phyloP scores from a whole-genome alignment of 495 filamentous ascomycete species.

The Daldinia loculata region DNA sequence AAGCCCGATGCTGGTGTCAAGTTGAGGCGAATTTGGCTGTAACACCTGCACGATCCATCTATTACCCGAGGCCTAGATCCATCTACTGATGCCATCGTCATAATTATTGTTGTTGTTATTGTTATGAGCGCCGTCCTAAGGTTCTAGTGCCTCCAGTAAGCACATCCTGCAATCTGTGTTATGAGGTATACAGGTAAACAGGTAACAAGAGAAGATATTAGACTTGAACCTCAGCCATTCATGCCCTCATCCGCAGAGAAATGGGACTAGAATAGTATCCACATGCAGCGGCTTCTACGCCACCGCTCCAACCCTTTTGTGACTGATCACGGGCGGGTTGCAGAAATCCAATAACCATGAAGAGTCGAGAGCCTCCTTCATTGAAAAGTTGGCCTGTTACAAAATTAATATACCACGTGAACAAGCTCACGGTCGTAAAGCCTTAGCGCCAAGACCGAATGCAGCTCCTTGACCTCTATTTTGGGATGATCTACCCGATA shows the following conservation, averaged over 20 bases:
- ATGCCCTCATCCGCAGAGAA: conserved; percentile 8
- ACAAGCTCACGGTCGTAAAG: conserved; percentile 25
- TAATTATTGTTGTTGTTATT: conserved; percentile 3
- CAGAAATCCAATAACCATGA: conserved; percentile 27
- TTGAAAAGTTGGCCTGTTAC: conserved; percentile 22
- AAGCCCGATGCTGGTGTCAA: conserved; percentile 27
- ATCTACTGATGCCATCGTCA: conserved; percentile 28
- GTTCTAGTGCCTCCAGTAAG: neutral
- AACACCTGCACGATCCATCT: conserved; percentile 31
- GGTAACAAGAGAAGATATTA: neutral
- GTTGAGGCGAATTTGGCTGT: conserved; percentile 39
- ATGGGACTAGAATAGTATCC: conserved; percentile 15
- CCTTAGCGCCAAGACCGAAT: conserved; percentile 32
- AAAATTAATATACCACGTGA: conserved; percentile 41
- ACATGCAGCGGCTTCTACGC: conserved; percentile 32
- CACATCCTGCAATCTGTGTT: neutral
- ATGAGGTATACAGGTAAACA: neutral
- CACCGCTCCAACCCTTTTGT: conserved; percentile 26
- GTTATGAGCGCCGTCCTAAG: neutral
- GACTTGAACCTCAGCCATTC: neutral
- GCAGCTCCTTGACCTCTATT: conserved; percentile 17
- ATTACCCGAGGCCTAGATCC: conserved; percentile 30
- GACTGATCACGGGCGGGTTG: conserved; percentile 22
- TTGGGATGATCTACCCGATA: conserved; percentile 27
- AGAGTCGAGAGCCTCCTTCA: conserved; percentile 33